Percentiles rank a stretch among this genome's conserved stretches.
phyloP scores from a whole-genome alignment of 768 basidiomycete genomes.

The Pholiota microspora region DNA sequence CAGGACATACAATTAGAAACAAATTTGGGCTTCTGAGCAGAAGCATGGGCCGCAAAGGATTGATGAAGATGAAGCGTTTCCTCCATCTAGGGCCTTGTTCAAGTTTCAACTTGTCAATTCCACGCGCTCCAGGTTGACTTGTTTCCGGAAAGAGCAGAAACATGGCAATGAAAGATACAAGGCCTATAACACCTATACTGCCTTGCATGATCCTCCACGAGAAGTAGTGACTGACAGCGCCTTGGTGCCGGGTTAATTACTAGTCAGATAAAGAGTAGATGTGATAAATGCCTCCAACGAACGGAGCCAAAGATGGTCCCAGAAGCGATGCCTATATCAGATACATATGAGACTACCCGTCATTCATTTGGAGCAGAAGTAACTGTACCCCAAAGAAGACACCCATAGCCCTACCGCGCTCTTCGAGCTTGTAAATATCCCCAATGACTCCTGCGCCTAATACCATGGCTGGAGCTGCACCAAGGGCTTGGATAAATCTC shows the following conservation, averaged over 20 bases:
- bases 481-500: slow-evolving; percentile 66
- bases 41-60: slow-evolving; percentile 52
- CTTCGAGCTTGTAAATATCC: slow-evolving; percentile 65
- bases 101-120: slow-evolving; percentile 39
- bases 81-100: slow-evolving; percentile 12
- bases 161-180: slow-evolving; percentile 39
- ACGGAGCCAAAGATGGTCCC: slow-evolving; percentile 61
- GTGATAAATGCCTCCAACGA: slow-evolving; percentile 45
- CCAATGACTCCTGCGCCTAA: slow-evolving; percentile 61
- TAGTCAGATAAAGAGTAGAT: not conserved
- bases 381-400: slow-evolving; percentile 48
- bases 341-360: slow-evolving; percentile 30
- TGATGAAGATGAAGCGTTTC: slow-evolving; percentile 44
- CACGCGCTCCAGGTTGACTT: slow-evolving; percentile 54
- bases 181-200: slow-evolving; percentile 37
- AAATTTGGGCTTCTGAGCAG: slow-evolving; percentile 62
- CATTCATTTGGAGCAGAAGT: not conserved
- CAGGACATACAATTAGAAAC: slow-evolving; percentile 44
- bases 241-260: slow-evolving; percentile 22
- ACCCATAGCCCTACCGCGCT: slow-evolving; percentile 59
- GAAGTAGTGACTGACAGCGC: slow-evolving; percentile 51
- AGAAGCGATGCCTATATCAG: slow-evolving; percentile 22
- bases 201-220: slow-evolving; percentile 68
- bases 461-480: slow-evolving; percentile 54
- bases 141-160: slow-evolving; percentile 61